phyloP scores from a whole-genome alignment of 306 rosid species.

The Gillenia trifoliata region DNA sequence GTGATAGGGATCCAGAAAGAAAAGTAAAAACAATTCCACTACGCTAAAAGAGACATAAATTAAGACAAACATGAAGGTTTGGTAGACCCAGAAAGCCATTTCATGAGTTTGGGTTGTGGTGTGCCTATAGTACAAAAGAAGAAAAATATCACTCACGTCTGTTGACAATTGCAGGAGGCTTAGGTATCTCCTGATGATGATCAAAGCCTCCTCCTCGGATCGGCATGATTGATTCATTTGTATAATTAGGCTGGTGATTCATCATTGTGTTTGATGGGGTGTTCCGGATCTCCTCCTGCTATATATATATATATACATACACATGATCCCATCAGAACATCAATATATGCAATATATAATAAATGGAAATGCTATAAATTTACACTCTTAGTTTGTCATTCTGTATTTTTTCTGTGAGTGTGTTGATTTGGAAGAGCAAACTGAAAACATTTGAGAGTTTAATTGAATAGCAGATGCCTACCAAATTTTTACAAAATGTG shows the following conservation, averaged over 20 bases:
- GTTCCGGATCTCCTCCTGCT: slow-evolving; percentile 83
- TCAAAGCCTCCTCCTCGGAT: slow-evolving; percentile 47
- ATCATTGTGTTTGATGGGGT: slow-evolving; percentile 51
- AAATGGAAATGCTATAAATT: not conserved
- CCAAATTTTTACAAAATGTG: not conserved
- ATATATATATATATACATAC: not conserved
- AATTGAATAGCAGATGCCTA: not conserved
- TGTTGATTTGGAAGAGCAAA: not conserved
- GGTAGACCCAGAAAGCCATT: slow-evolving; percentile 2
- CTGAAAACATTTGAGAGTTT: not conserved
- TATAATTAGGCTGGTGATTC: slow-evolving; percentile 45
- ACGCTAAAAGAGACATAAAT: slow-evolving; percentile 1
- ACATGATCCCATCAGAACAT: not conserved
- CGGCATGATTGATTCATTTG: slow-evolving; percentile 39
- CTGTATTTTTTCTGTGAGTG: not conserved
- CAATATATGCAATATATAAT: not conserved
- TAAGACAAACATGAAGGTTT: not conserved
- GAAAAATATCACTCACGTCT: slow-evolving; percentile 57
- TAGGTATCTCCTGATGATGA: slow-evolving; percentile 48
- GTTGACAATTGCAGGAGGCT: slow-evolving; percentile 52
- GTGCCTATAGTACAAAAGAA: not conserved
- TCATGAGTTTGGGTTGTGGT: not conserved
- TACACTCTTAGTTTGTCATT: not conserved
- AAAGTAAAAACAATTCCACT: not conserved
- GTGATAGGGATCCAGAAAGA: not conserved